Base-by-base conservation (phyloP, 768 basidiomycete genomes). In the Saitozyma sp. region DNA sequence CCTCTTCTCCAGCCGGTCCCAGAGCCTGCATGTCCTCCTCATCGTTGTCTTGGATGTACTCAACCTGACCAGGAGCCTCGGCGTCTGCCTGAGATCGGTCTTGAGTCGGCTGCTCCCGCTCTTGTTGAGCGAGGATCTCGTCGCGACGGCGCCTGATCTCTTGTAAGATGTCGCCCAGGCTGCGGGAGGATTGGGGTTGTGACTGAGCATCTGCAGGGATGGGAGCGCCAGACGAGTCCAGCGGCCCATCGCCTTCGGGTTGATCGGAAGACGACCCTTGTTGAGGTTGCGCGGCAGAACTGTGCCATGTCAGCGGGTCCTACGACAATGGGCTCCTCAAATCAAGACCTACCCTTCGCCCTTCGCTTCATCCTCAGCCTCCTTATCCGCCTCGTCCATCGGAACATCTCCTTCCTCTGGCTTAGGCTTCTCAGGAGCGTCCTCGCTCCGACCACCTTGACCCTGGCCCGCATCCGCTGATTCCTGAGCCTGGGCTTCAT, bases 121-220 rank as follows among this genome's bases (percentile, higher is more conserved):
- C 76, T 37, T 75, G 73, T 46, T 76, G 77, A 19, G 75, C 66
- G 5, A 77, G 67, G 63, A 97, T 95, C 62, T 91, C 89, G 61
- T 93, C 86, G 66, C 92, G 86, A n/a, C 88, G 86, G 63, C 89
- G 86, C 54, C 85, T 86, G 58, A 94, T 88, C 69, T 94, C 89
- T 67, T 88, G 85, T 56, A 91, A 78, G 0, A 89, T 85, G 71
- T 96, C 92, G 39, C 92, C 92, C 2, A 93, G 85, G 66, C 86
- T 89, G 54, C 92, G 90, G 43, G 71, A 87, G 17, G 63, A 16
- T 51, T 74, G 69, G 13, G 65, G 79, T 45, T 68, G 67, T 17
- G 60, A 61, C 8, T 59, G 43, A 45, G 60, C 48, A 19, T 72
- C 64, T 20, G 67, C 61, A 29, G 75, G 70, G 14, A 74, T 53